These are phyloP conservation scores for Aureobasidium sp. DNA, from an alignment of 2,329 filamentous ascomycete species.

Conservation along the genomic window DNA sequence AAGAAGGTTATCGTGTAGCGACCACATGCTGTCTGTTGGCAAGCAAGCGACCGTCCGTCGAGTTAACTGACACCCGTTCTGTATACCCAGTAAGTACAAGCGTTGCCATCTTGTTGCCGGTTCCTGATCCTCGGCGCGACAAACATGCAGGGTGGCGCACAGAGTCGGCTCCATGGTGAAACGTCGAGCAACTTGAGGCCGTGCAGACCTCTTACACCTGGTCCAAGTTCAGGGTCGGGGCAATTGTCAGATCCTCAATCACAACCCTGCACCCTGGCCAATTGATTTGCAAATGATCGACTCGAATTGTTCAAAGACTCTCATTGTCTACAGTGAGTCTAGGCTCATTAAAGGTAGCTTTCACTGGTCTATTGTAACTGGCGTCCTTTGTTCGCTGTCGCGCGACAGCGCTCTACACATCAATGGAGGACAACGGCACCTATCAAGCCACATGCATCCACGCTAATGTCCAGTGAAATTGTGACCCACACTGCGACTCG, in stretches of 20 bases:
- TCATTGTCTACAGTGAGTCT: neutral
- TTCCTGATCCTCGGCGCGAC: slow-evolving; percentile 9
- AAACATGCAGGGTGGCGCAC: slow-evolving; percentile 10
- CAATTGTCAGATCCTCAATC: slow-evolving; percentile 1
- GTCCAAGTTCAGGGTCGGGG: neutral
- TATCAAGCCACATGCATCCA: slow-evolving; percentile 14
- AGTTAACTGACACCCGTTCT: neutral
- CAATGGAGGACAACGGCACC: slow-evolving; percentile 8
- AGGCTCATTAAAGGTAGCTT: neutral
- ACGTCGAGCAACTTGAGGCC: slow-evolving; percentile 11
- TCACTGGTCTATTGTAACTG: neutral
- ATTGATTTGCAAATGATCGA: slow-evolving; percentile 6
- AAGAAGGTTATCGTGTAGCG: slow-evolving; percentile 4
- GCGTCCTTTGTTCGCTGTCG: neutral
- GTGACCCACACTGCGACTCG: slow-evolving; percentile 14
- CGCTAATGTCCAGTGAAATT: slow-evolving; percentile 12
- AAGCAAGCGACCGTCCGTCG: neutral
- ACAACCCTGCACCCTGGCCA: neutral
- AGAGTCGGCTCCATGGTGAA: slow-evolving; percentile 12
- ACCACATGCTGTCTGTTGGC: neutral
- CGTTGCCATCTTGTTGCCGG: neutral
- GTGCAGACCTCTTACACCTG: slow-evolving; percentile 9
- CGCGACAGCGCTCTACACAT: slow-evolving; percentile 1
- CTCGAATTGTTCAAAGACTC: neutral
- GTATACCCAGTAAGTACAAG: slow-evolving; percentile 4